phyloP scores from a whole-genome alignment of 2,329 filamentous ascomycete genomes.

The Fusarium nygamai region DNA sequence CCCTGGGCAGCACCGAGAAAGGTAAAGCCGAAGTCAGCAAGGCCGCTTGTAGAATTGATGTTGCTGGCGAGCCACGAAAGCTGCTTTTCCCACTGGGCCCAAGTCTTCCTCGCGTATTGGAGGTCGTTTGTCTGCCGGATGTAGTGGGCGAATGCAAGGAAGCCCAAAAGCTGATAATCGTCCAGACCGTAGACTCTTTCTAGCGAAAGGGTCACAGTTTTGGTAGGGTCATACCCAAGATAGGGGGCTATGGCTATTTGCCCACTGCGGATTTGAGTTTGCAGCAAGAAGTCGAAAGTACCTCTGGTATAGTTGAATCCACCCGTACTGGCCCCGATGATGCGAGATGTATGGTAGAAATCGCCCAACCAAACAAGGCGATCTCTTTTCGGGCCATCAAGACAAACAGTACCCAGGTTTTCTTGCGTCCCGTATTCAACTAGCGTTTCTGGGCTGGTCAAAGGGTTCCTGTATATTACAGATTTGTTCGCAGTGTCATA shows the following conservation, averaged over 20 bases:
- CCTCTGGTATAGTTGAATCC: conserved; percentile 8
- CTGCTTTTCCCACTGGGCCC: not conserved
- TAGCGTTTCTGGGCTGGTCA: not conserved
- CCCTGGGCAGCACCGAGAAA: not conserved
- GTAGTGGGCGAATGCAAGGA: not conserved
- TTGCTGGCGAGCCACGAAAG: not conserved
- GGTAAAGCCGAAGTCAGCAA: not conserved
- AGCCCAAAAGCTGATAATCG: conserved; percentile 8
- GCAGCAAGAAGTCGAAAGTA: conserved; percentile 1
- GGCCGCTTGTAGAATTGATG: not conserved
- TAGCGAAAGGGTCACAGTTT: not conserved
- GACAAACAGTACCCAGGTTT: not conserved
- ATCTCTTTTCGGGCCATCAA: conserved; percentile 12
- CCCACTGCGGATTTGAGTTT: conserved; percentile 4
- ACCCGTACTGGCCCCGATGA: conserved; percentile 8
- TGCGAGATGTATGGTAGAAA: conserved; percentile 13
- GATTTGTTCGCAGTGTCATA: not conserved
- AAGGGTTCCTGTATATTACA: not conserved
- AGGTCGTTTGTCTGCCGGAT: conserved; percentile 2
- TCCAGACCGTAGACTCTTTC: not conserved
- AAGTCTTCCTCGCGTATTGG: not conserved
- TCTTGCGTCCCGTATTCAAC: not conserved
- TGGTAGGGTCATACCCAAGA: conserved; percentile 5
- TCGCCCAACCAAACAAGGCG: conserved; percentile 9
- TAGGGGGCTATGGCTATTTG: conserved; percentile 1